Evolutionary conservation across 768 basidiomycete species (phyloP).

Genomic region (Kondoa malvinella): DNA sequence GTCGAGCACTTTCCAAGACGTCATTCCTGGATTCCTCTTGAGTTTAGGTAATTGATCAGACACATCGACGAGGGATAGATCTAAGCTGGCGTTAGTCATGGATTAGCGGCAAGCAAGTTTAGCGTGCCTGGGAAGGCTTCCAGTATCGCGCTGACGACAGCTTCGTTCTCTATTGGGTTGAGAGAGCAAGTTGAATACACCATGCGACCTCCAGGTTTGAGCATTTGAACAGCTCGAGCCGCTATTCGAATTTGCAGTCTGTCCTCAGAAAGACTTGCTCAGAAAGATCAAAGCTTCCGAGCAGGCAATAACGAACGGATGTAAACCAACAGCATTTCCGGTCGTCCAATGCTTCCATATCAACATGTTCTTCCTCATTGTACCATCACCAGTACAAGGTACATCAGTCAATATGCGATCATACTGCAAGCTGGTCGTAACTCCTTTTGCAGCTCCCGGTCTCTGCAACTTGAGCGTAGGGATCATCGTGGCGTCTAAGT

Average conservation of each 20-base stretch:
- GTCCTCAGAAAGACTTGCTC: neutral
- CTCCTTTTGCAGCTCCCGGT: slow-evolving; percentile 8
- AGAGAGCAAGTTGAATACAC: slow-evolving; percentile 97
- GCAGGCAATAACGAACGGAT: slow-evolving; percentile 42
- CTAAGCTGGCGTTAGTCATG: slow-evolving; percentile 24
- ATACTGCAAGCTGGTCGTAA: slow-evolving; percentile 43
- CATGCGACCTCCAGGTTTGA: slow-evolving; percentile 68
- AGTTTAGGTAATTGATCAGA: slow-evolving; percentile 56
- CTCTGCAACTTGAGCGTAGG: slow-evolving; percentile 35
- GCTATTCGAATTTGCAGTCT: slow-evolving; percentile 87
- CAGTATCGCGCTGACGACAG: slow-evolving; percentile 74
- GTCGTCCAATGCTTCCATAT: slow-evolving; percentile 90
- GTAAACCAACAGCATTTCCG: slow-evolving; percentile 76
- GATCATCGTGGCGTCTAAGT: slow-evolving; percentile 79
- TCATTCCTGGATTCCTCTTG: slow-evolving; percentile 55
- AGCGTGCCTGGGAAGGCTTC: slow-evolving; percentile 48
- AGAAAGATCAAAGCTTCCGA: neutral
- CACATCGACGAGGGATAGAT: slow-evolving; percentile 52
- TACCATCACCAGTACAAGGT: slow-evolving; percentile 94
- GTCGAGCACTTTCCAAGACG: slow-evolving; percentile 57
- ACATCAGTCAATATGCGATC: slow-evolving; percentile 93
- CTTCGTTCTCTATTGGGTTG: slow-evolving; percentile 94
- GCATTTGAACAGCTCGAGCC: slow-evolving; percentile 75
- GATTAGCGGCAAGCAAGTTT: neutral
- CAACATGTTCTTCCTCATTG: slow-evolving; percentile 76